A percentile compares a stretch with the other conserved stretches of the same genome.
phyloP scores from a whole-genome alignment of 2,329 filamentous ascomycete species.

The Karstenula rhodostoma region DNA sequence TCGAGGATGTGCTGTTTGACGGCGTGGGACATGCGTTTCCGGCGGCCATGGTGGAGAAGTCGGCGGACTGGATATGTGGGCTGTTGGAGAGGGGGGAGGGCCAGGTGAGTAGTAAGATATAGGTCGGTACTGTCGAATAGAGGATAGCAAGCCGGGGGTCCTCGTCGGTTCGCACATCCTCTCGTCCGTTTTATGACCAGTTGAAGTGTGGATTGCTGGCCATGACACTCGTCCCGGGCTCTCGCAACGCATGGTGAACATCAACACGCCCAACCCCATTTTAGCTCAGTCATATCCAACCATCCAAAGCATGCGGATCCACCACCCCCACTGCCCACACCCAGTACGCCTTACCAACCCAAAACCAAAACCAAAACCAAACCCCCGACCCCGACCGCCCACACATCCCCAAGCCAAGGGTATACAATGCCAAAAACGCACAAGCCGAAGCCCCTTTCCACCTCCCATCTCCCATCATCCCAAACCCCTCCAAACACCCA shows the following conservation, averaged over 20 bases:
- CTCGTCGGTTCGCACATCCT: too few species aligned
- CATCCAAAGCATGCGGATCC: not conserved
- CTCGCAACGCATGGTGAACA: not conserved
- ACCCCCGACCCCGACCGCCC: not conserved
- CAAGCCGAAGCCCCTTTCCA: constrained; percentile 1
- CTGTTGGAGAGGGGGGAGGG: constrained; percentile 36
- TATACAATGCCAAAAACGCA: constrained; percentile 15
- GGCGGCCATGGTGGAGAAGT: constrained; percentile 70
- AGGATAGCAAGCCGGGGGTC: not conserved
- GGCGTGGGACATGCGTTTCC: constrained; percentile 76
- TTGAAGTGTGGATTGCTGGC: too few species aligned
- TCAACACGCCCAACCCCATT: not conserved
- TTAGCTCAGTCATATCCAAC: not conserved
- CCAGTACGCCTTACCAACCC: not conserved
- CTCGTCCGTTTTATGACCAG: too few species aligned
- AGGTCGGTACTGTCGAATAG: constrained; percentile 13
- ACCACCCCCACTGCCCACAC: too few species aligned
- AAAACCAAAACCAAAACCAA: not conserved
- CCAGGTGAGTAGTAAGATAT: constrained; percentile 35
- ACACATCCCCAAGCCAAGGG: not conserved
- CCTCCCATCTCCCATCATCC: not conserved
- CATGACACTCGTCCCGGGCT: too few species aligned
- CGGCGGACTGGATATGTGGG: constrained; percentile 68
- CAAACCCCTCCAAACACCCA: not conserved
- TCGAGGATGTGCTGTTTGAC: constrained; percentile 74